Percentiles rank a stretch among this genome's conserved stretches.
Evolutionary conservation across 2,329 filamentous ascomycete species (phyloP).

Genomic region (Torrubiellomyces zombiae): DNA sequence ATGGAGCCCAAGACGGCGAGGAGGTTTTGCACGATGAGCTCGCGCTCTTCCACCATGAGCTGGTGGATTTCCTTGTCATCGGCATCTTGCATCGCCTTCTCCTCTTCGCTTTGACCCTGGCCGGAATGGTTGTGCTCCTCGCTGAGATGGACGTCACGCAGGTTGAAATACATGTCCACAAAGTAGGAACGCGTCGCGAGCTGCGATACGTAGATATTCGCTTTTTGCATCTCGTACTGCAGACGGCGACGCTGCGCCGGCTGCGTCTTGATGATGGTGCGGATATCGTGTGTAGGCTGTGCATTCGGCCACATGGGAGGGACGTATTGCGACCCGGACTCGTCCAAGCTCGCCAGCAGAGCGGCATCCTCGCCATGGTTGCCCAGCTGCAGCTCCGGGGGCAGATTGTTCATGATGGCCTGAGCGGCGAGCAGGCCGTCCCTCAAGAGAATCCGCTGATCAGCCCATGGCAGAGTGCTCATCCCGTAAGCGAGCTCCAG

Average conservation of each 20-base stretch:
- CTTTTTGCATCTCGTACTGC: slow-evolving; percentile 82
- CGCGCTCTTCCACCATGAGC: slow-evolving; percentile 58
- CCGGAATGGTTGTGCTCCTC: slow-evolving; percentile 22
- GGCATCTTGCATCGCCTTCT: slow-evolving; percentile 19
- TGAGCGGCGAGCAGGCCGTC: slow-evolving; percentile 57
- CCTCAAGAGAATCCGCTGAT: slow-evolving; percentile 58
- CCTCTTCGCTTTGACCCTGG: slow-evolving; percentile 18
- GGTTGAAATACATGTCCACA: slow-evolving; percentile 70
- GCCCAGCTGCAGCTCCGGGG: slow-evolving; percentile 48
- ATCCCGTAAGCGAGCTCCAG: slow-evolving; percentile 72
- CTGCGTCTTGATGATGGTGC: slow-evolving; percentile 30
- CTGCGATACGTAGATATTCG: slow-evolving; percentile 73
- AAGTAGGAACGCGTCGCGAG: slow-evolving; percentile 69
- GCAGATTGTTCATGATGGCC: slow-evolving; percentile 47
- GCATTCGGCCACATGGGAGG: slow-evolving; percentile 30
- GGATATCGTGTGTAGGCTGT: slow-evolving; percentile 31
- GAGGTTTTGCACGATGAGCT: slow-evolving; percentile 66
- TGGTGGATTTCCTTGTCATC: slow-evolving; percentile 35
- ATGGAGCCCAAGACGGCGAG: slow-evolving; percentile 60
- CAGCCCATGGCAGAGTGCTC: slow-evolving; percentile 58
- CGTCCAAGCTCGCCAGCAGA: slow-evolving; percentile 23
- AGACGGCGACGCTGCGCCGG: slow-evolving; percentile 36
- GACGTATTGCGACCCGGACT: slow-evolving; percentile 32
- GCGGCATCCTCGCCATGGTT: slow-evolving; percentile 18
- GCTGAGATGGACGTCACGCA: slow-evolving; percentile 48